Conservation (phyloP, 164 flowering plant species). For the Stephania cephalantha region DNA sequence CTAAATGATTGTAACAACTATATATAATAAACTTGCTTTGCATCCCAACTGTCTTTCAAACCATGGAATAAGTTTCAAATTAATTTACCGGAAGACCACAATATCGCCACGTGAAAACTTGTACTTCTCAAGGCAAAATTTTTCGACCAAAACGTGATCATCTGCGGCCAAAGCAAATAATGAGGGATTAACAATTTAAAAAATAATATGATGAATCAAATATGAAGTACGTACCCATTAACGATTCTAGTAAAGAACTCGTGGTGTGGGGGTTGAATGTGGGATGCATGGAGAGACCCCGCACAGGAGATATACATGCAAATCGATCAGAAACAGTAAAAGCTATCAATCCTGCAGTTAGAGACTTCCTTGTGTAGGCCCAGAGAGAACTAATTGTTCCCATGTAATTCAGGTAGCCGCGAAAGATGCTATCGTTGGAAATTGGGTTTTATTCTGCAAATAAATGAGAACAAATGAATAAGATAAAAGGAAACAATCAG, state of each 20-base stretch:
- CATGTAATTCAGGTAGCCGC: conserved; percentile 28
- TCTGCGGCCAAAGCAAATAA: conserved; percentile 37
- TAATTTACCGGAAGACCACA: conserved; percentile 50
- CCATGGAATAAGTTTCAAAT: neutral
- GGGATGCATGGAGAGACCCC: conserved; percentile 82
- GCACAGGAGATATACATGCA: conserved; percentile 47
- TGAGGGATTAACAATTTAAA: conserved; percentile 5
- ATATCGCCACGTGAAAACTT: conserved; percentile 80
- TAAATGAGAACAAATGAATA: neutral
- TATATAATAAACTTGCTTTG: neutral
- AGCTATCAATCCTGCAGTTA: conserved; percentile 54
- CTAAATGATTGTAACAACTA: neutral
- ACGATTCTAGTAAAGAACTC: conserved; percentile 18
- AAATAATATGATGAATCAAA: neutral
- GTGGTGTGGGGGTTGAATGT: conserved; percentile 50
- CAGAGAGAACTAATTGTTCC: conserved; percentile 35
- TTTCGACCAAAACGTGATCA: conserved; percentile 72
- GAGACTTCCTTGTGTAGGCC: conserved; percentile 37
- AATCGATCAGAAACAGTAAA: conserved; percentile 68
- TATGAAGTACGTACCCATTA: conserved; percentile 33
- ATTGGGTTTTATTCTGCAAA: conserved; percentile 19
- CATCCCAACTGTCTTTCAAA: neutral
- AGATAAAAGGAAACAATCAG: neutral
- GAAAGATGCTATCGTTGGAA: neutral
- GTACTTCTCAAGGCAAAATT: conserved; percentile 64